Base-by-base conservation (phyloP, 78 protist genomes). In the Dictyostelium intermedium region DNA sequence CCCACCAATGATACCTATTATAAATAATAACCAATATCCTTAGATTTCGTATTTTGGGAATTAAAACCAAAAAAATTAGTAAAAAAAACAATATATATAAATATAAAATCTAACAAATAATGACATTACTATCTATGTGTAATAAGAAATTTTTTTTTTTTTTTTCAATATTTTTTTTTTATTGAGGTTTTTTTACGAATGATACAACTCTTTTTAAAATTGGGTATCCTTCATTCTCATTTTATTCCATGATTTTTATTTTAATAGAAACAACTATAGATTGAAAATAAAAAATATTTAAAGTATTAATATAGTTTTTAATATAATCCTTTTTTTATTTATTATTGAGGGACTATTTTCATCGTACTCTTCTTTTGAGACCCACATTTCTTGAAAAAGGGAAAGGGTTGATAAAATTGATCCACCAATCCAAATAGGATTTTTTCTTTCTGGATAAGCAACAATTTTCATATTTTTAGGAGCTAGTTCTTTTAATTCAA, bases 381-480 rank as follows among this genome's bases (percentile, higher is more conserved):
- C 5, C 27, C n/a, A 56, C 27, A 56, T 56, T 27, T 45, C 30
- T 50, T 30, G 87, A 18, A 94, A 34, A 14, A 84, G n/a, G 0
- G 82, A 43, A 25, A 95, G 97, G 0, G 96, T 47, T 34, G 98
- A 97, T n/a, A 98, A 86, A 83, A 98, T 97, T 61, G 99, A 97
- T 8, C 99, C 99, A 50, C 66, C 66, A 20, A 56, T 20, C 66
- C 66, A 56, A 20, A 56, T 27, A 99, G 99, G 79, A 97, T 56
- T 56, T 56, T 56, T 56, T 56, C 66, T 56, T 91, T 98, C 99
- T n/a, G 98, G 97, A 61, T 98, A 98, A 5, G 99, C 99, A 43
- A 97, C 83, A 91, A 98, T 82, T 97, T 98, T 97, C 97, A 96
- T 97, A 66, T 93, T 66, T 53, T 96, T 34, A 56, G 99, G 99